Base-by-base conservation (phyloP, 306 rosid species). In the Vigna trinervia region DNA sequence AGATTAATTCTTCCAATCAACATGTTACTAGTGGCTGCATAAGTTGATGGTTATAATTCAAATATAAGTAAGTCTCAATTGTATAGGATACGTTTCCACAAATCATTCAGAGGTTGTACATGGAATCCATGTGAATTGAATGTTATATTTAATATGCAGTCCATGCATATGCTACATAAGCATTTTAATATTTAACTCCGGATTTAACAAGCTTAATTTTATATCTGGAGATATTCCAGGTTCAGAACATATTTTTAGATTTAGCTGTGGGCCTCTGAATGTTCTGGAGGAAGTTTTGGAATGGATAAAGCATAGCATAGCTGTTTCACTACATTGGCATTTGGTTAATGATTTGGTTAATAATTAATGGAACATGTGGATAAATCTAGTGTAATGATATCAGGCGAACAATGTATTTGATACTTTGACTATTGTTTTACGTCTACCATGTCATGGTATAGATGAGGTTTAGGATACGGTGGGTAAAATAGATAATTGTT, bases 321-420 rank as follows among this genome's bases (percentile, higher is more conserved):
- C 36, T 13, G 73, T 71, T 41, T 45, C 38, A 32, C 36, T 56
- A 38, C 17, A 30, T 23, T 48, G 14, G 63, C 67, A 56, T 38
- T 38, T 65, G 50, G 66, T 56, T 77, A 64, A 62, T 56, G 43
- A 54, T 38, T 38, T 65, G 50, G 66, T 56, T 77, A 64, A 62
- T 56, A 32, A 54, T 56, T 72, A 46, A 58, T 48, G 68, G 47
- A 71, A 43, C 20, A 20, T 30, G 26, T 17, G 43, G 26, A 38
- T 52, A 8, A 46, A 20, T 63, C 69, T 62, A 14, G 28, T 82
- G 54, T 17, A 43, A 14, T 75, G 36, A 22, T 41, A 13, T 62
- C 12, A 59, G 46, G 45, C 41, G 32, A n/a, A 65, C 22, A 65
- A 26, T 8, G 43, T 65, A 65, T 73, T 11, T 20, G 38, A 34